Conservation (phyloP, 352 stramenopile species). For the Phytophthora quininea region DNA sequence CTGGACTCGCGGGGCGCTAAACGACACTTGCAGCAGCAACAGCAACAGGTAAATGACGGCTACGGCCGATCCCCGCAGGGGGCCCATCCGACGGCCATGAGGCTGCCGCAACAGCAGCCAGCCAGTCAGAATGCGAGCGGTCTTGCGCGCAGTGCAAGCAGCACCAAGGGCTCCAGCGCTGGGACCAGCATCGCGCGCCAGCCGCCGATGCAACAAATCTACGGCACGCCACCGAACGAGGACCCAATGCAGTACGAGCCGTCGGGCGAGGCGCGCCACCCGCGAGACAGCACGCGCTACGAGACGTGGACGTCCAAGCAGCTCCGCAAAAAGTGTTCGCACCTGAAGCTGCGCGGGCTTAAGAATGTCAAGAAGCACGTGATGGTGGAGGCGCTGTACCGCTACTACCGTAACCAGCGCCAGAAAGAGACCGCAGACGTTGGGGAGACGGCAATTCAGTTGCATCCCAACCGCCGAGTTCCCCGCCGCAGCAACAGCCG, state of each 20-base stretch:
- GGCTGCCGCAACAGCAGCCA: slow-evolving; percentile 7
- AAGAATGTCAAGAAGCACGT: slow-evolving; percentile 90
- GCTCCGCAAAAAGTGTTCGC: slow-evolving; percentile 83
- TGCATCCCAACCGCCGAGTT: slow-evolving; percentile 9
- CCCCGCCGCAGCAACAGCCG: slow-evolving; percentile 15
- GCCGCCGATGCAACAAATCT: slow-evolving; percentile 21
- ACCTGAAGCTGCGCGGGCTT: slow-evolving; percentile 76
- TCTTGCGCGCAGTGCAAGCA: slow-evolving; percentile 4
- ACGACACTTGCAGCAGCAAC: slow-evolving; percentile 39
- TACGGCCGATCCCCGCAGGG: slow-evolving; percentile 1
- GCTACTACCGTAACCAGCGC: slow-evolving; percentile 74
- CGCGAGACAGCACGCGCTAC: slow-evolving; percentile 65
- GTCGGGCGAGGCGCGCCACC: slow-evolving; percentile 53
- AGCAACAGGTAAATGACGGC: slow-evolving; percentile 2
- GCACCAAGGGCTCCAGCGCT: slow-evolving; percentile 7
- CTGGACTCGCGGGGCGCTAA: slow-evolving; percentile 37
- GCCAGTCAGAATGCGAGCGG: neutral
- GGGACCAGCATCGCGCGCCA: slow-evolving; percentile 4
- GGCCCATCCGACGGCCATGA: too few species aligned
- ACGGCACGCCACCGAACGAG: slow-evolving; percentile 33
- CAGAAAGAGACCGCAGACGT: slow-evolving; percentile 48
- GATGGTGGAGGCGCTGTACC: slow-evolving; percentile 83
- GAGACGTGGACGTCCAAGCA: slow-evolving; percentile 87
- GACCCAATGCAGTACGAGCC: slow-evolving; percentile 47
- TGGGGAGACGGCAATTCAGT: slow-evolving; percentile 5